phyloP scores from a whole-genome alignment of 2,329 filamentous ascomycete species.

The Catunica adiposa region DNA sequence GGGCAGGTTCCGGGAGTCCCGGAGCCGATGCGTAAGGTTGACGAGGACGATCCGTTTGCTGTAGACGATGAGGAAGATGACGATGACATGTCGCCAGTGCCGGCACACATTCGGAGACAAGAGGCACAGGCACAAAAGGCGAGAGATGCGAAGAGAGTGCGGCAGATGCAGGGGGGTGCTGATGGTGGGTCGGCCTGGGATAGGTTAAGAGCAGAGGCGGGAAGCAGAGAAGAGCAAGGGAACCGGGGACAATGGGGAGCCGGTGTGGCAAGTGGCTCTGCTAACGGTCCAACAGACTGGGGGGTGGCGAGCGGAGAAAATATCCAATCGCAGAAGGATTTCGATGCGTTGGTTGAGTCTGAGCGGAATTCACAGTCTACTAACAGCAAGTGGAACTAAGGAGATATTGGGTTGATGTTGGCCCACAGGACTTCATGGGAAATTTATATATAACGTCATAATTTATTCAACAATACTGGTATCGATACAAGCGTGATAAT shows the following conservation, averaged over 20 bases:
- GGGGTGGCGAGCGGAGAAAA: neutral
- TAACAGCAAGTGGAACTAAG: slow-evolving; percentile 19
- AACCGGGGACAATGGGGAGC: neutral
- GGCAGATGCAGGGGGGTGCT: neutral
- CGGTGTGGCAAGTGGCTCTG: neutral
- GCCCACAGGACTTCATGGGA: neutral
- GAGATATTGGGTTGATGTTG: neutral
- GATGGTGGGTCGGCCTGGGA: slow-evolving; percentile 11
- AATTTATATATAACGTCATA: neutral
- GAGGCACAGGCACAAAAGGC: slow-evolving; percentile 7
- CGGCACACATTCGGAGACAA: slow-evolving; percentile 13
- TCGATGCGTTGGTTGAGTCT: slow-evolving; percentile 31
- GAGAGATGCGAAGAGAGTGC: neutral
- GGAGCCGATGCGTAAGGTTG: neutral
- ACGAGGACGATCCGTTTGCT: slow-evolving; percentile 13
- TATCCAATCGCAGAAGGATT: slow-evolving; percentile 29
- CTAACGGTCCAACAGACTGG: neutral
- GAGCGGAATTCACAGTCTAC: slow-evolving; percentile 27
- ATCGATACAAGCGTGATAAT: neutral
- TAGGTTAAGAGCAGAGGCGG: slow-evolving; percentile 4
- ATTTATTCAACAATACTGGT: neutral
- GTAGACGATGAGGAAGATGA: slow-evolving; percentile 8
- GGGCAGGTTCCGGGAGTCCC: neutral
- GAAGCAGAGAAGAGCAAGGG: neutral
- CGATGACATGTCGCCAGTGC: slow-evolving; percentile 12